These are phyloP conservation scores for Solanum ahanhuiri DNA, from an alignment of 257 asterid genomes.

Conservation along the genomic window DNA sequence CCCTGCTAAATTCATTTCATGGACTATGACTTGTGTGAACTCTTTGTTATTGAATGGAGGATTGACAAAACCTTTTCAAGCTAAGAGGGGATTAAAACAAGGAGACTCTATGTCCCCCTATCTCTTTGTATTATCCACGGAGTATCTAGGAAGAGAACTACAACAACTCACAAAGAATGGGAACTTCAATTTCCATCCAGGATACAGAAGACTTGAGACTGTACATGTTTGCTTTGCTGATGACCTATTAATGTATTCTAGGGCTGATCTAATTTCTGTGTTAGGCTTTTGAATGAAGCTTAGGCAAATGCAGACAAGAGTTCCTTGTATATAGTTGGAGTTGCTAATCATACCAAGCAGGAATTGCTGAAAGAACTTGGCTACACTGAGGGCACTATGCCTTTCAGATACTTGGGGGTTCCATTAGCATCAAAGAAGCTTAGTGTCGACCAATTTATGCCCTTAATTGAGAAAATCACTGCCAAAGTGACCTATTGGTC, in stretches of 20 bases:
- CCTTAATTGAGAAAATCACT: neutral
- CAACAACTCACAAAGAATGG: neutral
- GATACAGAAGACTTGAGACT: too few species aligned
- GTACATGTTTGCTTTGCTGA: too few species aligned
- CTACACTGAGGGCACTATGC: neutral
- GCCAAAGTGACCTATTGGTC: too few species aligned
- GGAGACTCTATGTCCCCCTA: too few species aligned
- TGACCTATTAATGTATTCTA: too few species aligned
- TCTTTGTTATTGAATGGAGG: neutral
- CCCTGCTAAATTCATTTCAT: too few species aligned
- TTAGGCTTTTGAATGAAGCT: too few species aligned
- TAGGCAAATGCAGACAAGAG: too few species aligned
- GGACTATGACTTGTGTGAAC: neutral
- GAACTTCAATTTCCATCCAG: too few species aligned
- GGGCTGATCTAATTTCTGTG: too few species aligned
- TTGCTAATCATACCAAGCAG: neutral
- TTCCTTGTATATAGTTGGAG: too few species aligned
- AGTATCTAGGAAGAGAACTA: neutral
- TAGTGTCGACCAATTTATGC: neutral
- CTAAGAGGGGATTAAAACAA: neutral
- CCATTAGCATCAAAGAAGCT: neutral
- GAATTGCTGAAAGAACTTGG: neutral
- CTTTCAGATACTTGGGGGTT: neutral
- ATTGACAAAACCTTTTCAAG: neutral
- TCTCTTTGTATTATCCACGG: too few species aligned